These are phyloP conservation scores for Saururus chinensis DNA, from an alignment of 164 flowering plant genomes.

Conservation along the genomic window DNA sequence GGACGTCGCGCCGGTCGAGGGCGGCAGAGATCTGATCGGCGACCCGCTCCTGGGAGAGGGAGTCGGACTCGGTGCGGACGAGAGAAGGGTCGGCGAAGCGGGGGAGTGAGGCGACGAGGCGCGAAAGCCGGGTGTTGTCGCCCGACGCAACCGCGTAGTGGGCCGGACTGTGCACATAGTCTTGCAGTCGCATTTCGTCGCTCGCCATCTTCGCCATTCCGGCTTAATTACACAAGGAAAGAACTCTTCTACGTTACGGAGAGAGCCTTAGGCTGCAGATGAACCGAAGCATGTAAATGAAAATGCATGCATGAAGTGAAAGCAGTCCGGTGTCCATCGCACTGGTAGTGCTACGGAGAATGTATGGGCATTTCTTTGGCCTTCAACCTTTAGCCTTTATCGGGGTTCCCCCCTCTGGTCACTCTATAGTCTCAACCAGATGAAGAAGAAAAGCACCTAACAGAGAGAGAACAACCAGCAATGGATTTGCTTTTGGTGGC, in stretches of 20 bases:
- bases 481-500: too few species aligned
- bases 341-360: neutral
- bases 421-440: neutral
- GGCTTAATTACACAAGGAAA: neutral
- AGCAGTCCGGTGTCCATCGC: too few species aligned
- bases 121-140: constrained; percentile 54
- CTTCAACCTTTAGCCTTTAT: neutral
- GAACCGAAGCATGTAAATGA: too few species aligned
- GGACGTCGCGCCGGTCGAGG: constrained; percentile 86
- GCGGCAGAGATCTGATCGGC: constrained; percentile 58
- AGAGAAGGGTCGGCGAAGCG: constrained; percentile 41
- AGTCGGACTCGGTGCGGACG: constrained; percentile 58
- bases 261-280: neutral
- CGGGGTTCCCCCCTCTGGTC: neutral
- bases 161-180: constrained; percentile 47
- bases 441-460: neutral
- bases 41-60: constrained; percentile 53
- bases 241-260: neutral
- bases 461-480: too few species aligned
- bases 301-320: too few species aligned
- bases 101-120: constrained; percentile 54
- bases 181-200: neutral
- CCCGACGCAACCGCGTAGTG: constrained; percentile 64
- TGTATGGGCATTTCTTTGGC: neutral
- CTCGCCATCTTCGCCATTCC: neutral